Evolutionary conservation across 306 rosid species (phyloP).

Genomic region (Neltuma alba): DNA sequence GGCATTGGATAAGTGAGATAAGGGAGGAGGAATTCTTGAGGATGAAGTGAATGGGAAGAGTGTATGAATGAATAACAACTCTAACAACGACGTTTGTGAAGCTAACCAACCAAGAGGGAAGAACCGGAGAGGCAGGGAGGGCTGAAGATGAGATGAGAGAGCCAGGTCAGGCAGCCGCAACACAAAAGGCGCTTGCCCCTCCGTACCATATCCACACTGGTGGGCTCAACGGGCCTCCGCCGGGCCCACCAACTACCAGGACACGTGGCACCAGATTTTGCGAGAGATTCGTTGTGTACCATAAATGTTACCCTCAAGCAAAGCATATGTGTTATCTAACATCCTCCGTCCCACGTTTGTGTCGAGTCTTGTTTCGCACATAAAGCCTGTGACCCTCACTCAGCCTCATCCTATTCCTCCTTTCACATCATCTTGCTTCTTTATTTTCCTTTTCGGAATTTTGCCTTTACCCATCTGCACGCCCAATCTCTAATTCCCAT

Average conservation of each 20-base stretch:
- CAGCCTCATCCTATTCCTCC: background rate
- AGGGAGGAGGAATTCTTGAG: background rate
- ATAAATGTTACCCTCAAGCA: constrained; percentile 18
- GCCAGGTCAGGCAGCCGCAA: background rate
- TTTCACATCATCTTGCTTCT: no score
- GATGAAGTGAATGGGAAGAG: background rate
- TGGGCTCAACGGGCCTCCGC: background rate
- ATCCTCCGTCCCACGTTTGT: background rate
- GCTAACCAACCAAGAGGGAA: background rate
- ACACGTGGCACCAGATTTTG: background rate
- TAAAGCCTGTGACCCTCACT: background rate
- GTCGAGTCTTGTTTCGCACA: background rate
- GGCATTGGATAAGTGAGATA: background rate
- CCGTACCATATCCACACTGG: background rate
- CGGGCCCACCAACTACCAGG: background rate
- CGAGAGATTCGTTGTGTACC: background rate
- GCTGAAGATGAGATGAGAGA: background rate
- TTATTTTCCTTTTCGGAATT: no score
- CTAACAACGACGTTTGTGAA: background rate
- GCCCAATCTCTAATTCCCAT: no score
- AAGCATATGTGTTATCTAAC: background rate
- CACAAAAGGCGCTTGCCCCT: background rate
- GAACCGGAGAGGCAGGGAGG: background rate
- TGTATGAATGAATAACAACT: background rate
- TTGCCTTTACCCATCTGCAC: background rate